Percentiles rank a stretch among this genome's conserved stretches.
phyloP scores from a whole-genome alignment of 306 rosid genomes.

The Ammopiptanthus mongolicus region DNA sequence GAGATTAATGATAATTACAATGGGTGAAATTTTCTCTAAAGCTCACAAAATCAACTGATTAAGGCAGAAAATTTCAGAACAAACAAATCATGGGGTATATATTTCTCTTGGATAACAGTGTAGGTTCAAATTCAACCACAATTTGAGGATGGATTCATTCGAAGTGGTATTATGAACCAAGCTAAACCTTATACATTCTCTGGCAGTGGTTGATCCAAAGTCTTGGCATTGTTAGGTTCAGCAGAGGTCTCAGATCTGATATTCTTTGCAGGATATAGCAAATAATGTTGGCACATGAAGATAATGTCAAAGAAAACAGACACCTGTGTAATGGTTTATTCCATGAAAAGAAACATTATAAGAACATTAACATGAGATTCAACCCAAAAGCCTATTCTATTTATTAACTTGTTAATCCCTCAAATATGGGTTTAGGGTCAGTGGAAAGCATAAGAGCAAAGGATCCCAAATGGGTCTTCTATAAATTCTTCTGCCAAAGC shows the following conservation, averaged over 20 bases:
- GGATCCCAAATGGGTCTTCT: too few species aligned
- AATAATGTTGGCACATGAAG: constrained; percentile 24
- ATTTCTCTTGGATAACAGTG: not conserved
- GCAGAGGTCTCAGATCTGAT: not conserved
- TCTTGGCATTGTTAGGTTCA: not conserved
- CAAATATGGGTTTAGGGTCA: too few species aligned
- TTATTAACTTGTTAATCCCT: too few species aligned
- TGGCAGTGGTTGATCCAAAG: constrained; percentile 1
- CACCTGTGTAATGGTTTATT: constrained; percentile 38
- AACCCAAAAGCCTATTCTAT: not conserved
- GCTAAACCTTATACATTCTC: not conserved
- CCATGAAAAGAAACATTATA: not conserved
- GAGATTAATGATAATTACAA: constrained; percentile 1
- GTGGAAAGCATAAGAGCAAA: too few species aligned
- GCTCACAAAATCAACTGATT: not conserved
- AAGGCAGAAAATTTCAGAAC: not conserved
- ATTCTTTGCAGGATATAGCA: constrained; percentile 4
- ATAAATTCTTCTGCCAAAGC: too few species aligned
- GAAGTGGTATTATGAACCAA: not conserved
- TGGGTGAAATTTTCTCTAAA: not conserved
- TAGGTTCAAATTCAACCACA: not conserved
- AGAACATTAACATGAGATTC: not conserved
- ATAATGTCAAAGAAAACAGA: constrained; percentile 52
- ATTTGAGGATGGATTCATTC: not conserved
- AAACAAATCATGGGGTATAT: not conserved